phyloP scores from a whole-genome alignment of 2,329 filamentous ascomycete species.

The Xylariomycetidae sp. region DNA sequence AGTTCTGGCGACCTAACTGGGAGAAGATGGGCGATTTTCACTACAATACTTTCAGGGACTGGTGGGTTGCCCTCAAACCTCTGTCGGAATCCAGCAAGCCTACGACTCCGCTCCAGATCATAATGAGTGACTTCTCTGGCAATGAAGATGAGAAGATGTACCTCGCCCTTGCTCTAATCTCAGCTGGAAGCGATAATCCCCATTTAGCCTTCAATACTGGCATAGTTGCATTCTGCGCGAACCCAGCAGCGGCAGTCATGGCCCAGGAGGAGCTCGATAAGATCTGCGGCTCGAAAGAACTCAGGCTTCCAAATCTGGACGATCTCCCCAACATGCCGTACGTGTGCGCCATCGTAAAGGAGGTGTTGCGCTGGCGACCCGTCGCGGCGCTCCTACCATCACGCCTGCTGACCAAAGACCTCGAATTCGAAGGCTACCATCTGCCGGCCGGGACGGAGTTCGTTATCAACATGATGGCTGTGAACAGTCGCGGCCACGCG shows the following conservation, averaged over 20 bases:
- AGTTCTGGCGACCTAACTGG: slow-evolving; percentile 29
- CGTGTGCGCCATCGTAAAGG: slow-evolving; percentile 38
- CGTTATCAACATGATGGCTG: slow-evolving; percentile 32
- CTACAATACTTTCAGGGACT: slow-evolving; percentile 27
- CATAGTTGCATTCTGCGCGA: slow-evolving; percentile 23
- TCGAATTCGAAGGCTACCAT: slow-evolving; percentile 38
- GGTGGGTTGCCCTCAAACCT: slow-evolving; percentile 27
- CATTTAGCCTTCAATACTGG: slow-evolving; percentile 29
- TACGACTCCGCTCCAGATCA: slow-evolving; percentile 29
- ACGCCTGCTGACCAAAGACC: slow-evolving; percentile 34
- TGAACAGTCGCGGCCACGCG: slow-evolving; percentile 13
- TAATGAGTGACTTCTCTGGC: slow-evolving; percentile 27
- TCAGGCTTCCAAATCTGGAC: slow-evolving; percentile 31
- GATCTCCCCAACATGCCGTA: slow-evolving; percentile 35
- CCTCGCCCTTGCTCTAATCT: slow-evolving; percentile 28
- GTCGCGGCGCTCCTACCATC: slow-evolving; percentile 30
- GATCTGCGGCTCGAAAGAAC: slow-evolving; percentile 31
- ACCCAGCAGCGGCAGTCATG: slow-evolving; percentile 27
- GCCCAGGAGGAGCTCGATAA: slow-evolving; percentile 37
- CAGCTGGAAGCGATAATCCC: slow-evolving; percentile 38
- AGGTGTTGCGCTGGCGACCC: slow-evolving; percentile 39
- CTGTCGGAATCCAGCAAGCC: slow-evolving; percentile 23
- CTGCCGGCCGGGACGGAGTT: slow-evolving; percentile 39
- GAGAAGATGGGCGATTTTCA: slow-evolving; percentile 27
- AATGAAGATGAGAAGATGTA: slow-evolving; percentile 34